These are phyloP conservation scores for Gracilariopsis chorda DNA, from an alignment of 23 red algal genomes.

Conservation along the genomic window DNA sequence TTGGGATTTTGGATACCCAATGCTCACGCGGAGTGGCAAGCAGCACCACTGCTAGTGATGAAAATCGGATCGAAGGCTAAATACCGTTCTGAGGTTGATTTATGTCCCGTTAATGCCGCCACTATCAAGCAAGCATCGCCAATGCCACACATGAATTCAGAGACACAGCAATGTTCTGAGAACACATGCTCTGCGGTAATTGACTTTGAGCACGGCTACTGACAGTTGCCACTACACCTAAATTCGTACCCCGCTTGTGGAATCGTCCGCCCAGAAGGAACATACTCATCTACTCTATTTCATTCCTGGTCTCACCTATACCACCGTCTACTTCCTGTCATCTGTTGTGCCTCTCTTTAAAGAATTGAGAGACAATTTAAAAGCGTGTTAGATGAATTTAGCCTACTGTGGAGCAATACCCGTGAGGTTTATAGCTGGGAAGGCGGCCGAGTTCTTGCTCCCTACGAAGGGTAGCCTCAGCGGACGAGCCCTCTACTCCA, in stretches of 20 bases:
- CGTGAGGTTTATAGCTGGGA: no score
- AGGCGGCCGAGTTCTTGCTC: no score
- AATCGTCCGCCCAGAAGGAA: not conserved
- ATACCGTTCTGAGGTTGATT: not conserved
- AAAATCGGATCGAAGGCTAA: not conserved
- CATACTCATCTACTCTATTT: not conserved
- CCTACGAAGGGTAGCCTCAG: no score
- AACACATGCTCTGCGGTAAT: not conserved
- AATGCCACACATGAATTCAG: slow-evolving; percentile 11
- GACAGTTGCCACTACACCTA: slow-evolving; percentile 2
- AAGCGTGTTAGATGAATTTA: slow-evolving; percentile 31
- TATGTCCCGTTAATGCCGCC: not conserved
- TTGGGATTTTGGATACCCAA: no score
- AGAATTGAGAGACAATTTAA: not conserved
- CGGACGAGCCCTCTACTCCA: no score
- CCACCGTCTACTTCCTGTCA: not conserved
- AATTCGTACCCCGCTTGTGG: not conserved
- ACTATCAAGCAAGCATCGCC: not conserved
- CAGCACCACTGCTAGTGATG: not conserved
- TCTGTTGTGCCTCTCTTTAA: not conserved
- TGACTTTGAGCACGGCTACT: slow-evolving; percentile 4
- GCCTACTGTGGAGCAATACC: no score
- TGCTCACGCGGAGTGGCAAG: no score
- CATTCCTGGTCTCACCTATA: not conserved
- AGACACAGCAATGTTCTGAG: not conserved